A percentile compares a stretch with the other conserved stretches of the same genome.
Conservation (phyloP, 768 basidiomycete species). For the Leccinum olivaceopallidum region DNA sequence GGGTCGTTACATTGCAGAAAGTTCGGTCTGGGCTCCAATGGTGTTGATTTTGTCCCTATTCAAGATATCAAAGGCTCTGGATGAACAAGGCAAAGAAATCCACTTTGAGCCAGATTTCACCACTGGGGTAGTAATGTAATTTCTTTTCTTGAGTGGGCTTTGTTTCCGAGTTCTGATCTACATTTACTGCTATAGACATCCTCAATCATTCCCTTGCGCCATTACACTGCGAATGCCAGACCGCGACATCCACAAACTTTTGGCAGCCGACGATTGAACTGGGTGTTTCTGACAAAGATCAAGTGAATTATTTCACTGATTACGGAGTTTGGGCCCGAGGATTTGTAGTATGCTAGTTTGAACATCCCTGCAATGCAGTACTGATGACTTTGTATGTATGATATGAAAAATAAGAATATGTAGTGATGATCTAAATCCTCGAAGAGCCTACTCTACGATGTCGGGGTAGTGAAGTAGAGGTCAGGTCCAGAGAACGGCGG, state of each 20-base stretch:
- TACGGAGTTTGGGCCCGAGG: neutral
- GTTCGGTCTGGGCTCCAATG: conserved; percentile 31
- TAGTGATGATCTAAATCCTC: conserved; percentile 14
- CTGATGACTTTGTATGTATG: neutral
- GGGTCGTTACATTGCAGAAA: conserved; percentile 32
- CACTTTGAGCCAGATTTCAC: conserved; percentile 17
- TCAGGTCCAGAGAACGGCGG: conserved; percentile 11
- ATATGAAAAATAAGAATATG: neutral
- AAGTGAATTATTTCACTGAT: neutral
- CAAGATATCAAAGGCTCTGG: conserved; percentile 27
- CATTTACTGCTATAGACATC: conserved; percentile 11
- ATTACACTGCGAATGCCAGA: conserved; percentile 7
- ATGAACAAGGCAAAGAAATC: conserved; percentile 29
- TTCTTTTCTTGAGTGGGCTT: neutral
- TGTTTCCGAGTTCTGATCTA: neutral
- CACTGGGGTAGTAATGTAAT: conserved; percentile 15
- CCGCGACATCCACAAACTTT: conserved; percentile 7
- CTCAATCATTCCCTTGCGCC: conserved; percentile 15
- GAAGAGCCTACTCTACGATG: conserved; percentile 24
- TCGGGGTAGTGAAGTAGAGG: conserved; percentile 4
- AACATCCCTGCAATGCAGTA: neutral
- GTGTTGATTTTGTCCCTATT: conserved; percentile 27
- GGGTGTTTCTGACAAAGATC: neutral
- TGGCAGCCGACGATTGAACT: neutral
- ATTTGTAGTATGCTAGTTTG: neutral